Base-by-base conservation (phyloP, 1,284 basidiomycete genomes). In the Cutaneotrichosporon spelunceum region DNA sequence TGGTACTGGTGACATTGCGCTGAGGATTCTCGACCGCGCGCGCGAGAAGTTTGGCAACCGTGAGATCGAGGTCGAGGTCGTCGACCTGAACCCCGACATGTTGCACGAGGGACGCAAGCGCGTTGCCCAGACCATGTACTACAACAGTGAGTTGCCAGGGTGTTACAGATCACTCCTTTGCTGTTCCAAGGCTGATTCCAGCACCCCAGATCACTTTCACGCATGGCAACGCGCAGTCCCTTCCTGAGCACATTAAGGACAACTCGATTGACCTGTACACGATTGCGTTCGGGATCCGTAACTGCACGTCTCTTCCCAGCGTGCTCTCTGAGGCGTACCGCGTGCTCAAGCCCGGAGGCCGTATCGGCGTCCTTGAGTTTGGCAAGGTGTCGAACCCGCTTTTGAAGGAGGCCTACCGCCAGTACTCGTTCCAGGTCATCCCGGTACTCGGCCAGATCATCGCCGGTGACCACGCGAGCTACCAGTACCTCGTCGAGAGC, bases 261-360 rank as follows among this genome's bases (percentile, higher is more conserved):
- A 86, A 92, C 77, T 86, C 89, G 19, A 91, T 96, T 68, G 94
- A 99, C 79, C 82, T 98, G 19, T 99, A 97, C 82, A 99, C 96
- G 24, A 98, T 99, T 74, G 93, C 96, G 0, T 99, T 99, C 75
- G 95, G 96, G 34, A 99, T 99, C 69, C 85, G 96, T 56, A 99
- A 99, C 78, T 96, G 92, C 83, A 99, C 96, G 10, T 91, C 91
- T 59, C 86, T 98, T 66, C 88, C 91, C 11, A 87, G 86, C 26
- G 96, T 94, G 19, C 82, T 99, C 48, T 83, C 84, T 63, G 93
- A 98, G 78, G 96, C 96, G 4, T 83, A 96, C 78, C 86, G 96
- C 21, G 93, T 99, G 13, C 84, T 99, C 57, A 98, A 96, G 79
- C 95, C 95, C 0, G 96, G 96, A 68, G 96, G 93, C 58, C 90